phyloP scores from a whole-genome alignment of 176 grass and related monocot species.

The Otatea glauca region DNA sequence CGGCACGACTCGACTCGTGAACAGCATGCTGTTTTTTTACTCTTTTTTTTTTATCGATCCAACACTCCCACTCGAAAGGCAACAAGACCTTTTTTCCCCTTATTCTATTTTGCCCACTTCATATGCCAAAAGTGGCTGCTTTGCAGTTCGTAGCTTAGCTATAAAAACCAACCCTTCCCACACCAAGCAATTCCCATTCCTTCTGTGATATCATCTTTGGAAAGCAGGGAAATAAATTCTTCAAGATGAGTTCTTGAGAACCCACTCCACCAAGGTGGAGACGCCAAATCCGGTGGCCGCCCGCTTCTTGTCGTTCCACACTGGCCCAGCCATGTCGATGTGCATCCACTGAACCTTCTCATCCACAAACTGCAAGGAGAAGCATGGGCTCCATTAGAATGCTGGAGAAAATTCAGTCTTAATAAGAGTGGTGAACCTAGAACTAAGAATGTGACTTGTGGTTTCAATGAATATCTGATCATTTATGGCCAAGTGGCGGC shows the following conservation, averaged over 20 bases:
- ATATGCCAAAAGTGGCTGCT: neutral
- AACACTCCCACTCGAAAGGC: neutral
- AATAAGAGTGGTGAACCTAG: neutral
- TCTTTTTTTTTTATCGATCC: neutral
- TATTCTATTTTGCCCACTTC: slow-evolving; percentile 40
- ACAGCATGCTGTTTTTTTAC: neutral
- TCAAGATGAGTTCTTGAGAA: slow-evolving; percentile 87
- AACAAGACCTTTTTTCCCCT: neutral
- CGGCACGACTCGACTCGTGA: neutral
- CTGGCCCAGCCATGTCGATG: slow-evolving; percentile 96
- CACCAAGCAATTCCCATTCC: neutral
- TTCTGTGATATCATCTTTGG: neutral
- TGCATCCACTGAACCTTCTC: slow-evolving; percentile 99
- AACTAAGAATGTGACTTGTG: neutral
- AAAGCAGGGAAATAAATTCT: neutral
- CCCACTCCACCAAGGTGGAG: slow-evolving; percentile 94
- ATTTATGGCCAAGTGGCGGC: neutral
- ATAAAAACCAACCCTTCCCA: neutral
- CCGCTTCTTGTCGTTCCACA: slow-evolving; percentile 93
- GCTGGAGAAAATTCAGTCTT: neutral
- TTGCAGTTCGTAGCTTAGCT: slow-evolving; percentile 4
- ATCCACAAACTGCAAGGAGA: slow-evolving; percentile 72
- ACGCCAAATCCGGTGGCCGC: slow-evolving; percentile 84
- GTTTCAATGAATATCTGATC: neutral
- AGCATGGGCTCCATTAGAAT: neutral